Conservation (phyloP, 495 filamentous ascomycete species). For the Penicillium salamii region DNA sequence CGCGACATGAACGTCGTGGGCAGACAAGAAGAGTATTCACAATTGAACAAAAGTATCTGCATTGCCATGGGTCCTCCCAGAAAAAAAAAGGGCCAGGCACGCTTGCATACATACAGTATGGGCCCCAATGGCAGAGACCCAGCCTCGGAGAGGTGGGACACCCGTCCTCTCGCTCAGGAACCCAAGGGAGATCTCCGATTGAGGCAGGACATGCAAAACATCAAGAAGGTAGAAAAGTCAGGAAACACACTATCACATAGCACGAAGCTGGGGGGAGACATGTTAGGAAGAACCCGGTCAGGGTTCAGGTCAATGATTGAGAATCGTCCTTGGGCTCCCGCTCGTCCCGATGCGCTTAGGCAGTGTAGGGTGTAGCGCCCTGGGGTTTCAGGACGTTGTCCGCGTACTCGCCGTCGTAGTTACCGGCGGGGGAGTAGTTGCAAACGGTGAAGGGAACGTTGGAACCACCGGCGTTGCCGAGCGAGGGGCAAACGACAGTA, state of each 20-base stretch:
- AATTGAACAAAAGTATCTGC: constrained; percentile 28
- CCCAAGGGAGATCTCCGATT: constrained; percentile 4
- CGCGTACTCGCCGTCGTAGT: constrained; percentile 63
- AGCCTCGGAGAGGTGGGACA: constrained; percentile 2
- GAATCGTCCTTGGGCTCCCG: background rate
- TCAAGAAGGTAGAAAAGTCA: constrained; percentile 21
- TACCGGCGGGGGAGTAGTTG: constrained; percentile 79
- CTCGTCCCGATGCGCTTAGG: constrained; percentile 12
- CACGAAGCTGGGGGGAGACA: constrained; percentile 6
- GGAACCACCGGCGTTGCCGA: constrained; percentile 43
- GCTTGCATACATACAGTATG: constrained; percentile 24
- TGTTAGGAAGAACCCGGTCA: background rate
- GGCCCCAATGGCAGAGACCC: background rate
- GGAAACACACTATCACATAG: constrained; percentile 11
- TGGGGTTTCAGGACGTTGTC: constrained; percentile 58
- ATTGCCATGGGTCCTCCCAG: constrained; percentile 14
- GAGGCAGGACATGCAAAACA: constrained; percentile 21
- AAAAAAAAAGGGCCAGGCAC: constrained; percentile 8
- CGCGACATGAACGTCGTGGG: constrained; percentile 18
- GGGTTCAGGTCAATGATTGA: background rate
- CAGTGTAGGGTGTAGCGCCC: constrained; percentile 30
- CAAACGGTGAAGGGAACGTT: constrained; percentile 71
- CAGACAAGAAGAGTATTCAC: constrained; percentile 38
- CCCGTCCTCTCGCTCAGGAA: constrained; percentile 5
- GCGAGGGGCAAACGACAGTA: constrained; percentile 51